Base-by-base conservation (phyloP, 1,139 yeast genomes). In the Lodderomyces theae region DNA sequence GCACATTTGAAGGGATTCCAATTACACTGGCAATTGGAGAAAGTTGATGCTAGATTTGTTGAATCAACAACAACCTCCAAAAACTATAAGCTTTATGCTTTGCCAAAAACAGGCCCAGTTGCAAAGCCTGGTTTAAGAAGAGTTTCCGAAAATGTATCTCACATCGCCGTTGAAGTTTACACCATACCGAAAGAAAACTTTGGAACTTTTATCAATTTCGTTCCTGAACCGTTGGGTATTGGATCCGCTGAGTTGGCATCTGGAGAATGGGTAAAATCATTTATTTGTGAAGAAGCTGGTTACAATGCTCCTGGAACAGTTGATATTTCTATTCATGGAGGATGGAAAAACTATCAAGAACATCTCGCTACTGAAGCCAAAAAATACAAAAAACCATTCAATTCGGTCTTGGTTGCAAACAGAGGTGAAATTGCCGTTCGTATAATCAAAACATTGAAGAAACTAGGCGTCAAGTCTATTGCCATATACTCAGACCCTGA, bases 401-500 rank as follows among this genome's bases (percentile, higher is more conserved):
- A 82, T 35, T 79, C 86, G 10, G 96, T 92, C 11, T 73, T 92
- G 46, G 95, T 92, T 42, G 97, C 98, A 28, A 92, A 92, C 69
- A 80, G 98, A 66, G 98, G 98, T 60, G 98, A 92, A 66, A 92
- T 92, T 56, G 97, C 98, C 3, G 97, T 89, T 26, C 75, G 98
- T 59, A 86, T 92, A 51, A 87, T 90, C 57, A 84, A 79, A 58
- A 90, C 98, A 7, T 72, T 90, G 57, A 87, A 86, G 61, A 83
- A 82, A 60, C 63, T 90, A 53, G 80, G 81, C 3, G 86, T 92
- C 51, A 77, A 74, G 52, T 70, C 96, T 0, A 82, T 92, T 50
- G 94, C 97, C 2, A 84, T 92, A 37, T 92, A 86, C 64, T 86
- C 97, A 9, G 95, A 88, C 55, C 85, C 89, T 5, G 98, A 92